Conservation (phyloP, 2,329 filamentous ascomycete species). For the Penicillium sp. region DNA sequence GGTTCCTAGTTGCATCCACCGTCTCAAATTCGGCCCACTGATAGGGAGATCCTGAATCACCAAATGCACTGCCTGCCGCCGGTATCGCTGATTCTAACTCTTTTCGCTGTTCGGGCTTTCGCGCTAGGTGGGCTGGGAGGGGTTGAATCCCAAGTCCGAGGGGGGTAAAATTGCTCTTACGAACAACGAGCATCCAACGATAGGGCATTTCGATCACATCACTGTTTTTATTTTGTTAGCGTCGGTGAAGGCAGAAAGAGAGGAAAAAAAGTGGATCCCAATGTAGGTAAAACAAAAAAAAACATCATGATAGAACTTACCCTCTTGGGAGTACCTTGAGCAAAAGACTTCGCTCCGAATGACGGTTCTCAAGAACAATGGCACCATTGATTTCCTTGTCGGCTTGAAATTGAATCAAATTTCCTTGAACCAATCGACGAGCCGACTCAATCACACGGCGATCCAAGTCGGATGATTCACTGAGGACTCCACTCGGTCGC, state of each 20-base stretch:
- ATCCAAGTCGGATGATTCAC: constrained; percentile 66
- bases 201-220: constrained; percentile 61
- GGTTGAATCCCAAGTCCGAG: constrained; percentile 46
- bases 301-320: constrained; percentile 54
- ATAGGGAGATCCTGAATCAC: constrained; percentile 53
- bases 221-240: constrained; percentile 22
- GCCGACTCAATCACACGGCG: constrained; percentile 66
- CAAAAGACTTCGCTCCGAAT: constrained; percentile 69
- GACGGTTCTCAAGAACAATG: constrained; percentile 76
- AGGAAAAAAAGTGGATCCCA: constrained; percentile 6
- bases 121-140: constrained; percentile 47
- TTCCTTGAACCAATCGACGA: constrained; percentile 63
- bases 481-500: constrained; percentile 70
- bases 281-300: neutral
- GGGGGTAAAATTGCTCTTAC: constrained; percentile 48
- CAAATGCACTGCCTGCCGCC: constrained; percentile 63
- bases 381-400: constrained; percentile 88
- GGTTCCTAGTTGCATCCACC: constrained; percentile 50
- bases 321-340: constrained; percentile 81
- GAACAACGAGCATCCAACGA: constrained; percentile 49
- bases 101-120: constrained; percentile 52
- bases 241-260: constrained; percentile 5
- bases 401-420: constrained; percentile 82
- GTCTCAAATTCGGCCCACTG: constrained; percentile 78
- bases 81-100: constrained; percentile 60